phyloP scores from a whole-genome alignment of 2,329 filamentous ascomycete genomes.

The Monosporascus sp. region DNA sequence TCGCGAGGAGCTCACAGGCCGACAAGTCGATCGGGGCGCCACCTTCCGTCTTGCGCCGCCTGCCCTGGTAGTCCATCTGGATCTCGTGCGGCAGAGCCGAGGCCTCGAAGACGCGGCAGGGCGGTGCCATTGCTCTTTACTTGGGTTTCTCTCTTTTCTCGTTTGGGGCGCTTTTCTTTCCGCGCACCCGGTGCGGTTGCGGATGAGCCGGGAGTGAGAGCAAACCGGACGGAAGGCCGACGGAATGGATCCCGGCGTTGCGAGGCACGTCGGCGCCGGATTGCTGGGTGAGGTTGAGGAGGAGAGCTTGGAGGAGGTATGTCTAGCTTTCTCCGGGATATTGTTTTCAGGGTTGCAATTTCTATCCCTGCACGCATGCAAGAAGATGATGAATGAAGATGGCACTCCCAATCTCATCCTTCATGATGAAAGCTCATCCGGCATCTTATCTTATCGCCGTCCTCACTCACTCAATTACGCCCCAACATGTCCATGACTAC shows the following conservation, averaged over 20 bases:
- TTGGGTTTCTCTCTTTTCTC: not conserved
- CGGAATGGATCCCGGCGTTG: slow-evolving; percentile 29
- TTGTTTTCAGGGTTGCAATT: not conserved
- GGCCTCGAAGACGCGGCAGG: slow-evolving; percentile 49
- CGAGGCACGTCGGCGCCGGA: slow-evolving; percentile 40
- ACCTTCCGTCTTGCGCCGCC: slow-evolving; percentile 44
- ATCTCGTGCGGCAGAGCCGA: slow-evolving; percentile 43
- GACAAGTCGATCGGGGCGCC: slow-evolving; percentile 43
- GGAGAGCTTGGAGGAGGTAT: slow-evolving; percentile 54
- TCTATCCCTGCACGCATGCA: not conserved
- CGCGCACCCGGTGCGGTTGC: too few relatives aligned
- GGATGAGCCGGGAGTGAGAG: not conserved
- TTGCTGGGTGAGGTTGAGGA: slow-evolving; percentile 53
- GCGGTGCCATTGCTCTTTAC: slow-evolving; percentile 47
- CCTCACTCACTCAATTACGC: not conserved
- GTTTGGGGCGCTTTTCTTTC: not conserved
- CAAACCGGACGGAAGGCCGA: not conserved
- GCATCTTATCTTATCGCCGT: slow-evolving; percentile 24
- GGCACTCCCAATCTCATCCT: not conserved
- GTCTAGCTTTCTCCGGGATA: slow-evolving; percentile 7
- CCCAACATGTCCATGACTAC: not conserved
- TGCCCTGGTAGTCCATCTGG: slow-evolving; percentile 45
- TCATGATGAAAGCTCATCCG: not conserved
- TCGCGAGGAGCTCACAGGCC: slow-evolving; percentile 50
- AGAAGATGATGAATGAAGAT: slow-evolving; percentile 2